Percentiles rank a stretch among this genome's conserved stretches.
These are phyloP conservation scores for Penstemon barbatus DNA, from an alignment of 257 asterid genomes.

Conservation along the genomic window DNA sequence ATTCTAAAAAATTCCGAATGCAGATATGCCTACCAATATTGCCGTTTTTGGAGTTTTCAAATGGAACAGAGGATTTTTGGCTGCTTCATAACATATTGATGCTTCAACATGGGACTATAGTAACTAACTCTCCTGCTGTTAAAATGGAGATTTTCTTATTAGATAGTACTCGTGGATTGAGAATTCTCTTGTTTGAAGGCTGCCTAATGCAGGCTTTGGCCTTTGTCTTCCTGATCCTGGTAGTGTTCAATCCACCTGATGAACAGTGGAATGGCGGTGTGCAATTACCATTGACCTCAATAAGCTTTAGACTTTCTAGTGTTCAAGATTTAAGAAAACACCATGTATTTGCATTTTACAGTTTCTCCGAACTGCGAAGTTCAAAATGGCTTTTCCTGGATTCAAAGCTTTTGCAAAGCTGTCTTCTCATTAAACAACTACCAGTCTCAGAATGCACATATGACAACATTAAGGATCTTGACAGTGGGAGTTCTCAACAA, in stretches of 20 bases:
- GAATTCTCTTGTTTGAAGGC: slow-evolving; percentile 67
- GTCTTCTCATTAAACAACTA: slow-evolving; percentile 55
- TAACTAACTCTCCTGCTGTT: slow-evolving; percentile 72
- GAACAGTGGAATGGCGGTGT: slow-evolving; percentile 47
- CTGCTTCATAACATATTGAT: slow-evolving; percentile 50
- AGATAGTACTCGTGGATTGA: slow-evolving; percentile 76
- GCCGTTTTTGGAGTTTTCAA: slow-evolving; percentile 32
- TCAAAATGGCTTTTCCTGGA: slow-evolving; percentile 40
- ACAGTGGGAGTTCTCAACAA: slow-evolving; percentile 38
- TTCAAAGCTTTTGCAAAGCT: slow-evolving; percentile 58
- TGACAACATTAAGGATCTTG: slow-evolving; percentile 72
- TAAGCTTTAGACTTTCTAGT: slow-evolving; percentile 63
- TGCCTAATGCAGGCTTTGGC: slow-evolving; percentile 67
- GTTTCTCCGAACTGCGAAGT: slow-evolving; percentile 58
- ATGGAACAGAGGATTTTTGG: slow-evolving; percentile 38
- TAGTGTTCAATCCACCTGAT: slow-evolving; percentile 53
- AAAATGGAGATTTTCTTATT: slow-evolving; percentile 78
- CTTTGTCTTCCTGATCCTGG: slow-evolving; percentile 59
- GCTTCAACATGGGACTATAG: slow-evolving; percentile 63
- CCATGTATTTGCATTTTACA: slow-evolving; percentile 62
- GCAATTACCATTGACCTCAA: slow-evolving; percentile 79
- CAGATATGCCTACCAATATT: slow-evolving; percentile 46
- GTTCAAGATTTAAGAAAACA: slow-evolving; percentile 55
- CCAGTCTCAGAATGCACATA: slow-evolving; percentile 79
- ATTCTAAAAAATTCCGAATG: slow-evolving; percentile 43